Base-by-base conservation (phyloP, 495 filamentous ascomycete species). In the Xeromyces bisporus region DNA sequence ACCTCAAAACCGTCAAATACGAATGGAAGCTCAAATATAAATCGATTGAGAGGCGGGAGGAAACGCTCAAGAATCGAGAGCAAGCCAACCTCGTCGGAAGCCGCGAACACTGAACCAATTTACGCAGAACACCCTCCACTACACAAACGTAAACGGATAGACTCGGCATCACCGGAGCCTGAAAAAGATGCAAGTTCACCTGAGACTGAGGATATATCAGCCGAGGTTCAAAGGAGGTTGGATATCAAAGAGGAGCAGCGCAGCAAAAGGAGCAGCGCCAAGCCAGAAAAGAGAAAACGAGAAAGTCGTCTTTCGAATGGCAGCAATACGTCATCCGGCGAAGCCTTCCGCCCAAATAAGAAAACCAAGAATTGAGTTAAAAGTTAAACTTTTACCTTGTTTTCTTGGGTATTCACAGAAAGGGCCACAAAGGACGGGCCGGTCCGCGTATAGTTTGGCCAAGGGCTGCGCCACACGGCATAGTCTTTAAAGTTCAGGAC, bases 171-270 rank as follows among this genome's bases (percentile, higher is more conserved):
- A 10, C 36, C 49, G 6, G 40, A 35, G 3, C 18, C 6, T 11
- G 37, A 45, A 27, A 42, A 47, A 14, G 47, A 47, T 13, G 33
- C 34, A 15, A 15, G 35, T 2, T 40, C 51, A 12, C 15, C 41
- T n/a, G 56, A 57, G n/a, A 60, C 56, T 15, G 60, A 64, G 30
- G 60, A 64, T 30, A 64, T 64, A 18, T 64, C 60, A 0, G 52
- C 48, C 13, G 57, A 62, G 23, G 60, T 64, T 2, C 54, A 58
- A 32, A 46, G 55, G 21, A 43, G 60, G 18, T 37, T 64, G 6
- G 34, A 40, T 7, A 58, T 62, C 28, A 54, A 52, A 28, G 56
- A 62, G 25, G 52, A 58, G 31, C 35, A 36, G 2, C 53, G 57
- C 0, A 41, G 40, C 7, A 55, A 43, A 31, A 42, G 46, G 24